These are phyloP conservation scores for Kodamaea ohmeri DNA, from an alignment of 1,139 yeast genomes.

Conservation along the genomic window DNA sequence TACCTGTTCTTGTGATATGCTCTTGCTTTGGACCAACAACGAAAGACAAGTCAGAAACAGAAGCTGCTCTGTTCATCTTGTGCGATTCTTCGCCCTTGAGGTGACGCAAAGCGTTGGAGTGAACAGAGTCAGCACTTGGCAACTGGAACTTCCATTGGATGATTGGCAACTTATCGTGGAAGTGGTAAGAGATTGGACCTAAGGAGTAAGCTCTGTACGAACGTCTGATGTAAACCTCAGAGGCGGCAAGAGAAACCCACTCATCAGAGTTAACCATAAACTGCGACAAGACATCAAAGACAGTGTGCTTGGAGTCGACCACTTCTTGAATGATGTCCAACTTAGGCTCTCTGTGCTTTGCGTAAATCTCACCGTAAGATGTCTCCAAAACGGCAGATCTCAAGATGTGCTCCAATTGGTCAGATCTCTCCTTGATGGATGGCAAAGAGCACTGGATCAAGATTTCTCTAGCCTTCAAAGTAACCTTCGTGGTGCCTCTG, in stretches of 20 bases:
- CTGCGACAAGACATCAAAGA: slow-evolving; percentile 91
- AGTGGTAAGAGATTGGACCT: slow-evolving; percentile 66
- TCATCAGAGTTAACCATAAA: slow-evolving; percentile 82
- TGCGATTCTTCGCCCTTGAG: slow-evolving; percentile 47
- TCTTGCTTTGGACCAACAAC: slow-evolving; percentile 65
- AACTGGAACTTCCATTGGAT: slow-evolving; percentile 90
- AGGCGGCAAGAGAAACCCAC: slow-evolving; percentile 92
- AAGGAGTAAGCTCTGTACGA: slow-evolving; percentile 95
- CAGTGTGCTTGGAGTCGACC: slow-evolving; percentile 93
- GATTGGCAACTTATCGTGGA: slow-evolving; percentile 61
- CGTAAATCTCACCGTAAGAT: slow-evolving; percentile 77
- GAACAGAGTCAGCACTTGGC: slow-evolving; percentile 67
- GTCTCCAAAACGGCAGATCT: slow-evolving; percentile 89
- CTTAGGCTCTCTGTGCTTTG: slow-evolving; percentile 80
- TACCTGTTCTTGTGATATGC: slow-evolving; percentile 72
- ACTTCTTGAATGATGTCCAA: slow-evolving; percentile 80
- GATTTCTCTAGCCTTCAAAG: slow-evolving; percentile 94
- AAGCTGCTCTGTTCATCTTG: slow-evolving; percentile 77
- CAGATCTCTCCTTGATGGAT: slow-evolving; percentile 91
- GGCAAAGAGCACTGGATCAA: slow-evolving; percentile 96
- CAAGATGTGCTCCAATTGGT: slow-evolving; percentile 93
- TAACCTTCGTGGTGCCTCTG: slow-evolving; percentile 88
- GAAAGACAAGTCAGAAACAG: slow-evolving; percentile 88
- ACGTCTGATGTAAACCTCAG: slow-evolving; percentile 93
- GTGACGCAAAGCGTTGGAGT: slow-evolving; percentile 47